Percentiles rank a stretch among this genome's conserved stretches.
Evolutionary conservation across 768 basidiomycete genomes (phyloP).

Genomic region (Collybiopsis confluens): DNA sequence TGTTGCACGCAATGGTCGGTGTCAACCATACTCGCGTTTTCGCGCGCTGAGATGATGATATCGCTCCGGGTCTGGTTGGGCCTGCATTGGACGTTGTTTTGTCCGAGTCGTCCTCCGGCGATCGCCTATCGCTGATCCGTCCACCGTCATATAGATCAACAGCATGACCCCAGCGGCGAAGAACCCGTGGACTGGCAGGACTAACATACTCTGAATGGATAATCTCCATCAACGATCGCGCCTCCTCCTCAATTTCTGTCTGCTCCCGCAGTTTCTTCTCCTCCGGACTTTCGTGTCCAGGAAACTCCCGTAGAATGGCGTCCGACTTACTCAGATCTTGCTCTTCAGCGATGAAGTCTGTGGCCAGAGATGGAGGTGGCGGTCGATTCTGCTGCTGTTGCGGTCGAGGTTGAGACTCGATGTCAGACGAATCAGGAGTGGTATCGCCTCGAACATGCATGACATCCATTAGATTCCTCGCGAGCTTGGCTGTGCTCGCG

Average conservation of each 20-base stretch:
- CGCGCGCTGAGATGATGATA: neutral
- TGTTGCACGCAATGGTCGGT: neutral
- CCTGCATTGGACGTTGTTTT: neutral
- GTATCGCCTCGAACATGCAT: neutral
- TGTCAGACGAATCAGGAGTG: neutral
- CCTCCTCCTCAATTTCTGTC: constrained; percentile 23
- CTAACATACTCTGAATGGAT: constrained; percentile 39
- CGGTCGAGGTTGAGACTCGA: neutral
- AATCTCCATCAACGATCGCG: constrained; percentile 27
- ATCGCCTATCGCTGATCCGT: neutral
- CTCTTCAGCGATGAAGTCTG: neutral
- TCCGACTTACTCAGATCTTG: neutral
- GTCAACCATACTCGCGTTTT: constrained; percentile 5
- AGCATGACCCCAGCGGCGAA: constrained; percentile 33
- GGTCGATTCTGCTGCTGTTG: neutral
- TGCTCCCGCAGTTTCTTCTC: neutral
- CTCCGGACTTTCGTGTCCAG: constrained; percentile 27
- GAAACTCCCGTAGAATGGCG: constrained; percentile 3
- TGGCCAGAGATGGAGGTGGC: neutral
- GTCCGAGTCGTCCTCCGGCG: too few species aligned
- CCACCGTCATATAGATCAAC: constrained; percentile 28
- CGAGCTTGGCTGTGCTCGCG: neutral
- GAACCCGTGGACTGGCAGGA: constrained; percentile 34
- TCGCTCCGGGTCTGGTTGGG: neutral
- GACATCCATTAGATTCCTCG: neutral